These are phyloP conservation scores for Pisolithus marmoratus DNA, from an alignment of 768 basidiomycete genomes.

Conservation along the genomic window DNA sequence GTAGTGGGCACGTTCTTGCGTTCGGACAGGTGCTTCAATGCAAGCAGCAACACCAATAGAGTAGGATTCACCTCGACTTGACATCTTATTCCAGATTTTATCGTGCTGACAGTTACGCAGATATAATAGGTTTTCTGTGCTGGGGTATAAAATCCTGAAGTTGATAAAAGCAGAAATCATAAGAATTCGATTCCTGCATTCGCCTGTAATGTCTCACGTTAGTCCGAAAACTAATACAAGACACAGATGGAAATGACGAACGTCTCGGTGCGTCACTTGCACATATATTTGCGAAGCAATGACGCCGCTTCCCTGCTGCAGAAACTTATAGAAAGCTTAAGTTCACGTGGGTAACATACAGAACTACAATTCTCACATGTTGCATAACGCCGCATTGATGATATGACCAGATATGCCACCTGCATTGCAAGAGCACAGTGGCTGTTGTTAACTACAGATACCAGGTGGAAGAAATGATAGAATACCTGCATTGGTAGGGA, in stretches of 20 bases:
- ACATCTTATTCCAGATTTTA: conserved; percentile 55
- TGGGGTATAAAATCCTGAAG: conserved; percentile 45
- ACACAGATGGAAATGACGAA: conserved; percentile 18
- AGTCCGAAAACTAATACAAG: background rate
- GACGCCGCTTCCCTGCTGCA: conserved; percentile 38
- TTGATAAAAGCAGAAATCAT: conserved; percentile 48
- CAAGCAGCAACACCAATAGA: background rate
- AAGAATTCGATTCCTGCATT: conserved; percentile 50
- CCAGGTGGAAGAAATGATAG: background rate
- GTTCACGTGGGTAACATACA: too few species aligned
- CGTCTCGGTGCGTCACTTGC: conserved; percentile 52
- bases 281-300: conserved; percentile 54
- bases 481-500: conserved; percentile 43
- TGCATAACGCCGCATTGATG: conserved; percentile 54
- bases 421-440: conserved; percentile 56
- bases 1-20: conserved; percentile 50
- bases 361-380: conserved; percentile 35
- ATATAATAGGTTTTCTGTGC: conserved; percentile 50
- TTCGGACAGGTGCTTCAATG: background rate
- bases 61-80: conserved; percentile 30
- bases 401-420: conserved; percentile 56
- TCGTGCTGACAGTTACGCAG: conserved; percentile 51
- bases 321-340: conserved; percentile 24
- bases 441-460: background rate
- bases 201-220: conserved; percentile 31